Base-by-base conservation (phyloP, 768 basidiomycete genomes). In the Suillus discolor region DNA sequence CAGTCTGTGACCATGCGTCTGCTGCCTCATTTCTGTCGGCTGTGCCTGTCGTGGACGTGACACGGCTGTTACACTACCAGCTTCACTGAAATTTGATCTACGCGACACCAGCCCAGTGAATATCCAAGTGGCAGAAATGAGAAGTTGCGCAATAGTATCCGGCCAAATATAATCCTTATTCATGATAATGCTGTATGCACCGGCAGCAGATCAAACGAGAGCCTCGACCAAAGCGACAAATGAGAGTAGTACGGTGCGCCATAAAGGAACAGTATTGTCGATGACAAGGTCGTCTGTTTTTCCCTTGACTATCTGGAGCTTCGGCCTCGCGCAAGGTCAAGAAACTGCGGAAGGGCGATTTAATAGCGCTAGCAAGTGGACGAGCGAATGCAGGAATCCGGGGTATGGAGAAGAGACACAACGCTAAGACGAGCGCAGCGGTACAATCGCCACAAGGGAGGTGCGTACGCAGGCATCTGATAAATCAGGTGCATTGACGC, bases 41-140 rank as follows among this genome's bases (percentile, higher is more conserved):
- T 31, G 31, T 31, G 31, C 31, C 31, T 31, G 31, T 31, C 6
- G 6, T 31, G 31, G 31, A 31, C 6, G 31, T 31, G 31, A 31
- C 31, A 6, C 31, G 31, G 31, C 6, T 31, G 31, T 31, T 31
- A 6, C 31, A 31, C 31, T 6, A 6, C 31, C 31, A 31, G 31
- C 31, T 31, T 31, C 31, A 31, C 31, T 31, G 31, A 31, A 31
- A 31, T 6, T 31, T 31, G 31, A 31, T 31, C 31, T 31, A 31
- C 31, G 6, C 31, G 6, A 6, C 31, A 31, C 31, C 31, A 31
- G 31, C 31, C 6, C 31, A 1, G 31, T 31, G 31, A 31, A 93
- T 45, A 90, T 73, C 93, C 93, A 94, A 4, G 86, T 78, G 0
- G 78, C 67, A 0, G 87, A 85, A 31, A 85, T 70, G 38, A 89